Base-by-base conservation (phyloP, 331 rosid genomes). In the Phaseolus coccineus region DNA sequence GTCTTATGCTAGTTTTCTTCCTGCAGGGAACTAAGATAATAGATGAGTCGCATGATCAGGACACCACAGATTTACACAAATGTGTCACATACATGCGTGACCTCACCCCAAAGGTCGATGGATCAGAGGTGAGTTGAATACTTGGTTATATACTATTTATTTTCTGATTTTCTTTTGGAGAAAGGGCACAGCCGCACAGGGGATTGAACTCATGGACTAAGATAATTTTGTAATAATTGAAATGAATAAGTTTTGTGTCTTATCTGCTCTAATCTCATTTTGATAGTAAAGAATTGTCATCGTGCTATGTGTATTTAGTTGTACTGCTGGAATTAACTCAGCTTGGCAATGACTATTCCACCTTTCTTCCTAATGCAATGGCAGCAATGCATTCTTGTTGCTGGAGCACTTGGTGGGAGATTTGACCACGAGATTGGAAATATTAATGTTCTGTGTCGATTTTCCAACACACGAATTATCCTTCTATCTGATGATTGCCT, bases 321-420 rank as follows among this genome's bases (percentile, higher is more conserved):
- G 46, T 52, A 63, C 62, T 3, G 3, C 51, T 66, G 77, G 67
- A 27, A 62, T 52, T 51, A 44, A 27, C 65, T 55, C 39, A 15
- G 69, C 42, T 68, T 65, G 80, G 33, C 44, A 22, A 37, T 69
- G 47, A 74, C 28, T 19, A 24, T 16, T 12, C n/a, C 35, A 37
- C 40, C 19, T 14, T 51, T 40, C n/a, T 27, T 55, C 30, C 39
- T 47, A 48, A 80, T 63, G 57, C 75, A 28, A 52, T 84, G 66
- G 57, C 89, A 96, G 99, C 73, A 88, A 69, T 87, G 98, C 88
- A 91, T 96, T 84, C 87, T 96, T 62, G 93, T 90, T 69, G 87
- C 89, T 68, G 99, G 99, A 83, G 97, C 98, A 77, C 94, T 96
- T 71, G 99, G 99, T 40, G 99, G 99, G 75, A 83, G 99, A 82